Percentiles rank a stretch among this genome's conserved stretches.
These are phyloP conservation scores for Aspergillus caelatus DNA, from an alignment of 2,329 filamentous ascomycete species.

Conservation along the genomic window DNA sequence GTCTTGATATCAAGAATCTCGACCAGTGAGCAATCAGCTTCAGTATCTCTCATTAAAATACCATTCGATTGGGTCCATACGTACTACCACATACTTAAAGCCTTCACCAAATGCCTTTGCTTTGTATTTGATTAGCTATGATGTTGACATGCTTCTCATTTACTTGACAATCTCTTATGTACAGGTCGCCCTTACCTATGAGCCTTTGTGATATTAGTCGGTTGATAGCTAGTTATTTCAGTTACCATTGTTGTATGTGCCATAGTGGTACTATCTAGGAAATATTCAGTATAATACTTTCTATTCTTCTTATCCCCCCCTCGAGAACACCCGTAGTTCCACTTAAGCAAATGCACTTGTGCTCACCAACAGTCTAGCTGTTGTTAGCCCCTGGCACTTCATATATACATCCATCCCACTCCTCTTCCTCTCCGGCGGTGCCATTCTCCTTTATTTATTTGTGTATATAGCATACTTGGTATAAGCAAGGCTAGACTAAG, in stretches of 20 bases:
- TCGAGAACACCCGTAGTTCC: neutral
- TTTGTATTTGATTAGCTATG: neutral
- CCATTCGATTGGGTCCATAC: neutral
- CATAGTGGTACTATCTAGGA: neutral
- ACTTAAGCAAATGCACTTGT: neutral
- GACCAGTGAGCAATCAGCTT: neutral
- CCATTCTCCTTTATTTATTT: no score
- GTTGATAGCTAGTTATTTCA: neutral
- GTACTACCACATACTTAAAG: neutral
- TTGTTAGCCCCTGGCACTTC: no score
- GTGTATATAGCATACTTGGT: no score
- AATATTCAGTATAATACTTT: neutral
- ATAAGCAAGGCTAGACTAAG: no score
- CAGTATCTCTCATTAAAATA: neutral
- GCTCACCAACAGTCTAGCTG: neutral
- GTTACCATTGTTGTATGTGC: no score
- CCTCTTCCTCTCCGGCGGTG: no score
- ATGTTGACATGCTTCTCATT: neutral
- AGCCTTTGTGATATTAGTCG: neutral
- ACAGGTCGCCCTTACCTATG: neutral
- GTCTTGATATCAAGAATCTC: neutral
- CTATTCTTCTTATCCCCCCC: neutral
- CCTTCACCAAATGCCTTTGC: neutral
- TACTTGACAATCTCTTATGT: neutral
- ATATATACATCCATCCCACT: no score